Conservation (phyloP, 495 filamentous ascomycete genomes). For the Penicillium simplicissimum region DNA sequence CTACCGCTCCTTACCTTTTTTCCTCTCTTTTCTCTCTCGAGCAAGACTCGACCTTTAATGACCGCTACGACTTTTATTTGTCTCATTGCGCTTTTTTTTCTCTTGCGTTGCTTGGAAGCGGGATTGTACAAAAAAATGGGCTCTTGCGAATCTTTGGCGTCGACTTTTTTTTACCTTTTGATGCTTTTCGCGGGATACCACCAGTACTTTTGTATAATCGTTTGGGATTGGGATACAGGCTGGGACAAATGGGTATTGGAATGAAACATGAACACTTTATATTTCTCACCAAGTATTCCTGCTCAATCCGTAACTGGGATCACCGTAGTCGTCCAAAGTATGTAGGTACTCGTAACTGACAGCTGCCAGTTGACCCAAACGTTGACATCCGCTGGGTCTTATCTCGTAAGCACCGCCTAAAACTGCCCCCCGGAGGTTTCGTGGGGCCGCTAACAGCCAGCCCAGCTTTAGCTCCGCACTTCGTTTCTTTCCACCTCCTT, state of each 20-base stretch:
- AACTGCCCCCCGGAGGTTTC: constrained; percentile 25
- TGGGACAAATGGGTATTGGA: constrained; percentile 13
- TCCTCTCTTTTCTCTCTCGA: constrained; percentile 22
- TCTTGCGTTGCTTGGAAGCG: constrained; percentile 26
- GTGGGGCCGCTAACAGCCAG: constrained; percentile 31
- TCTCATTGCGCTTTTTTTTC: constrained; percentile 14
- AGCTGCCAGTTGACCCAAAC: constrained; percentile 5
- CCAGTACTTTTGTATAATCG: constrained; percentile 22
- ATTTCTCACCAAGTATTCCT: background rate
- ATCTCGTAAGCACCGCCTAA: constrained; percentile 13
- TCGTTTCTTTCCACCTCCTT: constrained; percentile 35
- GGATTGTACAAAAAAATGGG: constrained; percentile 31
- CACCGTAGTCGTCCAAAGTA: background rate
- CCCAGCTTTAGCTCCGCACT: constrained; percentile 32
- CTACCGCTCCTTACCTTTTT: constrained; percentile 8
- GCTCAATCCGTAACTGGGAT: background rate
- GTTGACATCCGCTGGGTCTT: background rate
- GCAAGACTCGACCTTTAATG: constrained; percentile 34
- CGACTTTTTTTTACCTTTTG: constrained; percentile 18
- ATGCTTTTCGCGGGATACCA: constrained; percentile 31
- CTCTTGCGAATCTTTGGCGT: constrained; percentile 22
- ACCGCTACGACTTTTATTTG: constrained; percentile 38
- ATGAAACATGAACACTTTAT: constrained; percentile 2
- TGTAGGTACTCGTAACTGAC: background rate
- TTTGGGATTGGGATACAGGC: constrained; percentile 6